Evolutionary conservation across 164 flowering plant species (phyloP).

Genomic region (Nymphaea colorata): DNA sequence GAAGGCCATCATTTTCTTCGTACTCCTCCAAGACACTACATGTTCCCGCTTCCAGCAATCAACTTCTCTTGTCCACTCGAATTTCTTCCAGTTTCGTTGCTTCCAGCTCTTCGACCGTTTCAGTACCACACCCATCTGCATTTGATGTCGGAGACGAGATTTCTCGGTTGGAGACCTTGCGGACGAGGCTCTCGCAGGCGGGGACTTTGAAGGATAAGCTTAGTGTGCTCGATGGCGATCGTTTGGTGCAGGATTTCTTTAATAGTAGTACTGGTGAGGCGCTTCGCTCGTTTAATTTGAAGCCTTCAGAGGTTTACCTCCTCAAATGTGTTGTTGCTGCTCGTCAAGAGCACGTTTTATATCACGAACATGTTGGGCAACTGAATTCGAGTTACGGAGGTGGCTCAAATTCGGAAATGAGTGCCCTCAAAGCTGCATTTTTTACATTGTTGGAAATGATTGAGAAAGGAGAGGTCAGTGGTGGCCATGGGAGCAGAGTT

Average conservation of each 20-base stretch:
- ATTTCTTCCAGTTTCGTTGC: background rate
- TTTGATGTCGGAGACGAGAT: slow-evolving; percentile 40
- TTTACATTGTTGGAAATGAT: slow-evolving; percentile 57
- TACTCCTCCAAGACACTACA: background rate
- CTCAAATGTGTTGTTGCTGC: slow-evolving; percentile 77
- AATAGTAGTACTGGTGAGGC: slow-evolving; percentile 14
- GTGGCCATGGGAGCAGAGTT: background rate
- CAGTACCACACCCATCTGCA: slow-evolving; percentile 45
- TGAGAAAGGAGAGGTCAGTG: slow-evolving; percentile 44
- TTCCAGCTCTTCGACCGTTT: slow-evolving; percentile 28
- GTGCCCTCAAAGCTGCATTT: slow-evolving; percentile 46
- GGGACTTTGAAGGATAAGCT: slow-evolving; percentile 17
- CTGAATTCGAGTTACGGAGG: slow-evolving; percentile 7
- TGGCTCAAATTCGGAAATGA: slow-evolving; percentile 10
- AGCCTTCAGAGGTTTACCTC: slow-evolving; percentile 32
- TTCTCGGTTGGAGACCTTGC: slow-evolving; percentile 33
- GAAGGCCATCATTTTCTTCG: background rate
- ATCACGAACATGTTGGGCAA: slow-evolving; percentile 9
- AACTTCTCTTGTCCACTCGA: background rate
- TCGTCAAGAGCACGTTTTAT: slow-evolving; percentile 75
- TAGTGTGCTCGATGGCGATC: slow-evolving; percentile 29
- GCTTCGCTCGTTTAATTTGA: slow-evolving; percentile 20
- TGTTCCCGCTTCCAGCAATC: slow-evolving; percentile 8
- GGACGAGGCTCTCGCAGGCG: slow-evolving; percentile 20
- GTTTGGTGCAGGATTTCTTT: slow-evolving; percentile 40